Evolutionary conservation across 163 green algal species (phyloP), one percentile per base, ranked within the genome.

Genomic region (Scenedesmus sp.): DNA sequence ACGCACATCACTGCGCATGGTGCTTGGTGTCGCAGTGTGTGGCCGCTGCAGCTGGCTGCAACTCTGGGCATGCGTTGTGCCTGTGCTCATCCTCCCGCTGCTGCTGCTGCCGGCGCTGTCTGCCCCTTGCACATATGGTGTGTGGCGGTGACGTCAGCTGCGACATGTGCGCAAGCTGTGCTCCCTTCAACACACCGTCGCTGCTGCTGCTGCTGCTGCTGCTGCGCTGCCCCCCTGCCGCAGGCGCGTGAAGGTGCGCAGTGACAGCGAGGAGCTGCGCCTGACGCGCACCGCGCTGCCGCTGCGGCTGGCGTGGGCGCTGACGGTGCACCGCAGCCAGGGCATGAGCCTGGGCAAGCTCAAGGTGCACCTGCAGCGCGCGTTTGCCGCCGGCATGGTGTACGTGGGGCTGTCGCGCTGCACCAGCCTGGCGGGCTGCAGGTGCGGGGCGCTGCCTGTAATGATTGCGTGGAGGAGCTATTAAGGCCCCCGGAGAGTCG

Each of bases 301-400:
- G 42, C 82, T 87, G 49, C 53, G 51, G 82, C 51, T 78, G 18
- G 82, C 82, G 26, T 87, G 82, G 82, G 82, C 82, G 35, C 51
- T 87, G 22, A 87, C 82, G 2, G 56, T 87, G 22, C 82, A 87
- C 82, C 70, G 35, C 49, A 78, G 51, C n/a, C 82, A 86, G 82
- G 82, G 82, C 82, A 87, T 87, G 82, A 87, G 51, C 51, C 46
- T 87, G n/a, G 40, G n/a, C 51, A 78, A 78, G 51, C 51, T 87
- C 26, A 6, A 2, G 16, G 82, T 87, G n/a, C 51, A 76, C 51
- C 53, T 87, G 35, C 3, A 35, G 22, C 2, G 24, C 2, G 53
- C 82, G 0, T 87, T 87, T 87, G 82, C 3, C 13, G 51, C 82
- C 9, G 82, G 82, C 33, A 87, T 87, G 82, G 82, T 87, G 82